Evolutionary conservation across 2,329 filamentous ascomycete genomes (phyloP).

Genomic region (Fusarium nygamai): DNA sequence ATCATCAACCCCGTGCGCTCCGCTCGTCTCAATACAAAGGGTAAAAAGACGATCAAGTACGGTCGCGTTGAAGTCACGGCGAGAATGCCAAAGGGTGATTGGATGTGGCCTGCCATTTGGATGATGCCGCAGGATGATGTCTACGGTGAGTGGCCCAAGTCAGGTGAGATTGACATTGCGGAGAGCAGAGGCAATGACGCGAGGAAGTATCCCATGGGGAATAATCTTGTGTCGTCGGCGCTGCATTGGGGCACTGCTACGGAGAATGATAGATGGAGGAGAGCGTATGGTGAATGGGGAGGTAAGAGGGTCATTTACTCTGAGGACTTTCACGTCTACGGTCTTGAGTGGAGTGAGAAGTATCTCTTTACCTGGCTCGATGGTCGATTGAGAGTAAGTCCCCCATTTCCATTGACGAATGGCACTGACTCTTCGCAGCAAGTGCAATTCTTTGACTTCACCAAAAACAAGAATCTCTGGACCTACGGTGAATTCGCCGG

Average conservation of each 20-base stretch:
- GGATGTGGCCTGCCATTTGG: slow-evolving; percentile 63
- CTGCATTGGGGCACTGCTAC: slow-evolving; percentile 56
- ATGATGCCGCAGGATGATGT: slow-evolving; percentile 56
- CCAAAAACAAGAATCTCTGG: slow-evolving; percentile 45
- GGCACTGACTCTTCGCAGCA: slow-evolving; percentile 19
- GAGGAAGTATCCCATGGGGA: slow-evolving; percentile 45
- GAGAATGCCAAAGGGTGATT: slow-evolving; percentile 62
- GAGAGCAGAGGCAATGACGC: slow-evolving; percentile 60
- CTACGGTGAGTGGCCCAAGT: slow-evolving; percentile 62
- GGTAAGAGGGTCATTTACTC: slow-evolving; percentile 49
- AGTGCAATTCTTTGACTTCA: slow-evolving; percentile 47
- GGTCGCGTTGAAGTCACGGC: slow-evolving; percentile 64
- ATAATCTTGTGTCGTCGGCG: slow-evolving; percentile 52
- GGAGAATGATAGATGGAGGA: slow-evolving; percentile 45
- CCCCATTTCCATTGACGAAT: accelerated
- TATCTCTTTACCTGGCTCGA: slow-evolving; percentile 64
- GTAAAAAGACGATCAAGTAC: slow-evolving; percentile 58
- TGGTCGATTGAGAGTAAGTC: slow-evolving; percentile 50
- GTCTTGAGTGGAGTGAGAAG: slow-evolving; percentile 61
- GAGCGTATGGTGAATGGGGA: slow-evolving; percentile 45
- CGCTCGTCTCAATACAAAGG: slow-evolving; percentile 54
- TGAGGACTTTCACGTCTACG: slow-evolving; percentile 59
- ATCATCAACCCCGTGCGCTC: slow-evolving; percentile 62
- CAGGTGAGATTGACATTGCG: slow-evolving; percentile 64
- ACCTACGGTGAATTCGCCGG: slow-evolving; percentile 52